A percentile compares a stretch with the other conserved stretches of the same genome.
Evolutionary conservation across 768 basidiomycete genomes (phyloP).

Genomic region (Trametes meyenii): DNA sequence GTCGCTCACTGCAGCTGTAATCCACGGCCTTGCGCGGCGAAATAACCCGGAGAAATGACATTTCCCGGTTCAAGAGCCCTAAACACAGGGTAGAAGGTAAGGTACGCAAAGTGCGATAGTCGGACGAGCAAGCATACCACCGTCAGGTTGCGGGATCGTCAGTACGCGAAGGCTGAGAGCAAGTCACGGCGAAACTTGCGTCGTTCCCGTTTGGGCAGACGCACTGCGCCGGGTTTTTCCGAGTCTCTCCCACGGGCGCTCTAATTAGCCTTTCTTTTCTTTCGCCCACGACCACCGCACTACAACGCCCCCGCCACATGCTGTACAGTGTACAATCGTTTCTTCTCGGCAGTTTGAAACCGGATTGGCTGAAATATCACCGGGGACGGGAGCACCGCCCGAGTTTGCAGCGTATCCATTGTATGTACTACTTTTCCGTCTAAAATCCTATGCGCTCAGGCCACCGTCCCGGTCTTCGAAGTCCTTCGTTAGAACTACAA

Average conservation of each 20-base stretch:
- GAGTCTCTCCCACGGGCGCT: not conserved
- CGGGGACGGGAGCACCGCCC: no score
- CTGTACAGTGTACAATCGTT: no score
- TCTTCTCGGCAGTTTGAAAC: no score
- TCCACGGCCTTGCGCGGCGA: not conserved
- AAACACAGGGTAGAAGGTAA: not conserved
- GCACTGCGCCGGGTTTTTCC: not conserved
- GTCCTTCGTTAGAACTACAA: no score
- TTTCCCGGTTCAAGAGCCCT: not conserved
- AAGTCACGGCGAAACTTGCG: not conserved
- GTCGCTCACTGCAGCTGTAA: not conserved
- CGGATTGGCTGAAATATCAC: no score
- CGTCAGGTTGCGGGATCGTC: not conserved
- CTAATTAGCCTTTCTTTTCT: no score
- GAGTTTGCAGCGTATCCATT: no score
- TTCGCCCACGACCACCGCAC: no score
- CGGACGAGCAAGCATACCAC: not conserved
- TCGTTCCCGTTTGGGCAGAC: not conserved
- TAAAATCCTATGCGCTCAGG: no score
- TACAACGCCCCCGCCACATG: no score
- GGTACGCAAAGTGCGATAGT: slow-evolving; percentile 3
- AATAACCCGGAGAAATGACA: slow-evolving; percentile 13
- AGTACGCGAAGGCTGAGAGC: not conserved
- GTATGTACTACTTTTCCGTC: no score
- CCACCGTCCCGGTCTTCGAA: no score